A percentile compares a stretch with the other conserved stretches of the same genome.
These are phyloP conservation scores for Malassezia japonica DNA, from an alignment of 1,284 basidiomycete species.

Conservation along the genomic window DNA sequence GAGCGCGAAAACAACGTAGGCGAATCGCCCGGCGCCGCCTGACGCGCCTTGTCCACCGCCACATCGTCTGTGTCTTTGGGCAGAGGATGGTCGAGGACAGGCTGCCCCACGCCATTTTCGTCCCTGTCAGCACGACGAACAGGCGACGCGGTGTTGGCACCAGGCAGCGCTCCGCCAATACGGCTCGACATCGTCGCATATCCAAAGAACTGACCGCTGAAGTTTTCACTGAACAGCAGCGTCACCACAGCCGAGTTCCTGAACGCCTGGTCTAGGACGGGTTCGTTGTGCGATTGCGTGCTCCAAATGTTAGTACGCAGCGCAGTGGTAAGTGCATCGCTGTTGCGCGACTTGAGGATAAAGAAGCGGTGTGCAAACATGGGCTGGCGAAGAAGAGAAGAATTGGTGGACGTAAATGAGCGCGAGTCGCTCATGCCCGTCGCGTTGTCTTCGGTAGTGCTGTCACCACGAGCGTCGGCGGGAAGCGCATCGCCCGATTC, in stretches of 20 bases:
- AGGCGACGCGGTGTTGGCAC: not conserved
- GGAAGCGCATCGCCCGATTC: not conserved
- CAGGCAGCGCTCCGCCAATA: slow-evolving; percentile 14
- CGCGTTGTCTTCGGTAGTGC: not conserved
- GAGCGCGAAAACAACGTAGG: no score
- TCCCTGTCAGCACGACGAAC: not conserved
- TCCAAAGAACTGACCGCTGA: slow-evolving; percentile 57
- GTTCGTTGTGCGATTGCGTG: slow-evolving; percentile 85
- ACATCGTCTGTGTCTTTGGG: not conserved
- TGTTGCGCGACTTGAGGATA: slow-evolving; percentile 67
- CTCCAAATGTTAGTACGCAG: slow-evolving; percentile 76
- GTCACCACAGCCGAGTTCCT: slow-evolving; percentile 75
- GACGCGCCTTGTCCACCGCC: not conserved
- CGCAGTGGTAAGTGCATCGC: slow-evolving; percentile 75
- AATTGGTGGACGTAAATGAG: slow-evolving; percentile 42
- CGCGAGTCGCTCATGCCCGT: slow-evolving; percentile 18
- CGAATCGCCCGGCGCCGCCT: no score
- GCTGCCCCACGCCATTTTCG: not conserved
- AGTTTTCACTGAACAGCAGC: slow-evolving; percentile 84
- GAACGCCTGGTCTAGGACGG: slow-evolving; percentile 66
- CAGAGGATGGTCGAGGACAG: not conserved
- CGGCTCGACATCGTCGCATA: slow-evolving; percentile 45
- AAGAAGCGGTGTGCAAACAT: slow-evolving; percentile 81
- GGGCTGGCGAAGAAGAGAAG: slow-evolving; percentile 61
- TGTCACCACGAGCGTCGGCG: not conserved